These are phyloP conservation scores for Carex sylvatica DNA, from an alignment of 202 grass and related monocot genomes.

Conservation along the genomic window DNA sequence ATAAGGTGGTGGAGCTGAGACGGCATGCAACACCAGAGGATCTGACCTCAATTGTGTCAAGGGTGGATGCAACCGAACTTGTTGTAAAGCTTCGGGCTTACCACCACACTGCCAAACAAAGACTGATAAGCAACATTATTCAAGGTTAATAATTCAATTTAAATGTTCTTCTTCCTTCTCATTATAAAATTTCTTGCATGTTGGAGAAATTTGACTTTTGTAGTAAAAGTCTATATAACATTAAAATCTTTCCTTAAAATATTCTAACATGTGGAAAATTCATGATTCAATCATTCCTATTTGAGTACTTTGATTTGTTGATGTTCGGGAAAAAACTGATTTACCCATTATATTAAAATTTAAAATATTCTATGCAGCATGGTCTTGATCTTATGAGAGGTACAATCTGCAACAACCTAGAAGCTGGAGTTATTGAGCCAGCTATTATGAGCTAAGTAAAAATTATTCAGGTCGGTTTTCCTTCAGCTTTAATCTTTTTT, in stretches of 20 bases:
- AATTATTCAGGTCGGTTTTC: constrained; percentile 78
- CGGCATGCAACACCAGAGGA: constrained; percentile 80
- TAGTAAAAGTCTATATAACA: not conserved
- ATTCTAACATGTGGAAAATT: not conserved
- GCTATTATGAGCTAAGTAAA: constrained; percentile 99
- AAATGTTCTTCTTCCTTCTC: not conserved
- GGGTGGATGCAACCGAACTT: no score
- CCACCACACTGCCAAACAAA: no score
- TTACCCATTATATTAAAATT: not conserved
- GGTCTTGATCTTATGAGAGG: constrained; percentile 80
- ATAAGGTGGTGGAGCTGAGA: constrained; percentile 91
- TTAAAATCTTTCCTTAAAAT: not conserved
- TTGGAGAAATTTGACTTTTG: not conserved
- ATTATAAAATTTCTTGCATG: not conserved
- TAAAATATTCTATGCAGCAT: constrained; percentile 47
- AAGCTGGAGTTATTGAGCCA: constrained; percentile 89
- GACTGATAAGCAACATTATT: constrained; percentile 91
- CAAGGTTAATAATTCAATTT: constrained; percentile 45
- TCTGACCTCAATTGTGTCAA: constrained; percentile 64
- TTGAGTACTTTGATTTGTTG: not conserved
- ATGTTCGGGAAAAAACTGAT: not conserved
- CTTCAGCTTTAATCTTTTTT: not conserved
- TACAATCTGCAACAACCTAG: constrained; percentile 78
- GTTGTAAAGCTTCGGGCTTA: no score
- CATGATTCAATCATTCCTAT: constrained; percentile 3